Evolutionary conservation across 371 early-diverging fungal species (phyloP), one percentile per base, ranked within the genome.

Genomic region (Mucor racemosus): DNA sequence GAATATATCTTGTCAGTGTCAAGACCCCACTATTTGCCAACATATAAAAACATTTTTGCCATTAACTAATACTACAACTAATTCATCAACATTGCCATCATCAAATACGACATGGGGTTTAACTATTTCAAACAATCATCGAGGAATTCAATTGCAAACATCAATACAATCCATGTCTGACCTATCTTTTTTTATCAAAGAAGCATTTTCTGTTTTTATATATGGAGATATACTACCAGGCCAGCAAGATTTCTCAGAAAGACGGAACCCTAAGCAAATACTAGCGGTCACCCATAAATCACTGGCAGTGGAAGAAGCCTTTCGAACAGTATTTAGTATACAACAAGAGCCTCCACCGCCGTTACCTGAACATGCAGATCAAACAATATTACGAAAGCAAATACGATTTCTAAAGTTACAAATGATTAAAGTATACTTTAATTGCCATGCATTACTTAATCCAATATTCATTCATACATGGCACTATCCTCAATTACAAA

Each of bases 381-480:
- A n/a, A 26, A 34, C 31, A 13, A 26, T 54, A 13, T 6, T 34
- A 34, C 34, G 5, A 33, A 54, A 54, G 15, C 54, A 64, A 36
- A 48, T 39, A 11, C 64, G 21, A 6, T 26, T 5, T 35, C 46
- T 57, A 7, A 70, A 70, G 19, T 7, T 36, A 7, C 7, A 50
- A 7, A 41, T 77, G 35, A 60, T 75, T 10, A 61, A 72, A 17
- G 57, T 53, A 5, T 80, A 70, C 36, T 77, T 80, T 21, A 11
- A 54, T 2, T 80, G 80, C 48, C 36, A 53, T 36, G 62, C 63
- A 8, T 35, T 57, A 5, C 50, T 61, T 2, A 36, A 64, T 13
- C 77, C 80, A 1, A 55, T 77, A 4, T 56, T 80, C 10, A 68
- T 70, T 13, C 68, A 60, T 33, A 54, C 65, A 0, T 67, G 71